Conservation (phyloP, 176 grass and related monocot genomes). For the Raddia guianensis region DNA sequence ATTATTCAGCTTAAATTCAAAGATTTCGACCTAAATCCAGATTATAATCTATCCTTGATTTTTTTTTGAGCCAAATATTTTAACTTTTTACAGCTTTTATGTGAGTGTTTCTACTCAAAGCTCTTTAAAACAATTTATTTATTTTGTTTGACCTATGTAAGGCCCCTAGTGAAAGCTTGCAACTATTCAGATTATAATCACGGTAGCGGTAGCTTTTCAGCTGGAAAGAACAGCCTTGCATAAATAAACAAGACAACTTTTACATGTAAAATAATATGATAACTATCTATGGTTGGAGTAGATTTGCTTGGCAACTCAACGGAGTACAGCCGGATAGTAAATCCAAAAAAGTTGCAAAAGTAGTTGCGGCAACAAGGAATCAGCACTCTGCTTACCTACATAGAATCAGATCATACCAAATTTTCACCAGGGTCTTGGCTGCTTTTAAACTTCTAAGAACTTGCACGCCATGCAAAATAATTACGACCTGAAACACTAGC, state of each 20-base stretch:
- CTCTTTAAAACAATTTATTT: no score
- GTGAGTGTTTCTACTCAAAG: no score
- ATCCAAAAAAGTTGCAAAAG: background rate
- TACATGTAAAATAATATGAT: background rate
- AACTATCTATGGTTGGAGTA: background rate
- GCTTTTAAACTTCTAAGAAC: background rate
- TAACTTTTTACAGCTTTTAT: no score
- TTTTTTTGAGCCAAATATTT: no score
- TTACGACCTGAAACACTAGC: background rate
- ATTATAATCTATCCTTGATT: no score
- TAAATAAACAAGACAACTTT: background rate
- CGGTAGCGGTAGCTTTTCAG: no score
- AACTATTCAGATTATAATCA: no score
- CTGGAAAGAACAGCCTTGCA: background rate
- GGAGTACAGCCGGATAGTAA: background rate
- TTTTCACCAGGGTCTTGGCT: background rate
- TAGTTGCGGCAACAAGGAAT: background rate
- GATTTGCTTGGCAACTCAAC: background rate
- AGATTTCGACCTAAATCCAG: no score
- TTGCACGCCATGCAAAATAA: constrained; percentile 2
- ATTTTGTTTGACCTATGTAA: no score
- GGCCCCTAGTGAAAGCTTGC: no score
- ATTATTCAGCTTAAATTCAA: no score
- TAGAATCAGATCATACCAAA: background rate
- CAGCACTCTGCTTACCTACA: background rate